Percentiles rank a stretch among this genome's conserved stretches.
These are phyloP conservation scores for Epichloe scottii DNA, from an alignment of 2,329 filamentous ascomycete species.

Conservation along the genomic window DNA sequence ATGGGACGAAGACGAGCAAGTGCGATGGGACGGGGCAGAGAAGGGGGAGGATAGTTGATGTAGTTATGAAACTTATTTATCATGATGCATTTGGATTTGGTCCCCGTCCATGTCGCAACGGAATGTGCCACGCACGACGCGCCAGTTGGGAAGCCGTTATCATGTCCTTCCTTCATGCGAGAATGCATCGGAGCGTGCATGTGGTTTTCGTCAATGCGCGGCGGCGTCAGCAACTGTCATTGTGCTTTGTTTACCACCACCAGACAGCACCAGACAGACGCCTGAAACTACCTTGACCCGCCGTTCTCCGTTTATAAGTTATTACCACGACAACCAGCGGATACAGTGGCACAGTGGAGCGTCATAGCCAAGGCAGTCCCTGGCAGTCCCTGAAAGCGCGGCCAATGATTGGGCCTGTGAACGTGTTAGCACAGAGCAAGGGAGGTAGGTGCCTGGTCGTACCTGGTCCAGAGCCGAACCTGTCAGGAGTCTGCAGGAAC, in stretches of 20 bases:
- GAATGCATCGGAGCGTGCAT: not conserved
- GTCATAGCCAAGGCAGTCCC: not conserved
- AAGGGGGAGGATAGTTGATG: not conserved
- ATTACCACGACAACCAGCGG: slow-evolving; percentile 13
- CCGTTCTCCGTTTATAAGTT: slow-evolving; percentile 8
- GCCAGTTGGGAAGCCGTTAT: not conserved
- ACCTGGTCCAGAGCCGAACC: not conserved
- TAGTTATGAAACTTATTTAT: too few species aligned
- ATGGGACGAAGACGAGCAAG: not conserved
- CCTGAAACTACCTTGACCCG: not conserved
- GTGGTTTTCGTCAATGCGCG: not conserved
- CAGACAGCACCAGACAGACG: not conserved
- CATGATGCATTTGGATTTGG: not conserved
- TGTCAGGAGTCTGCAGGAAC: slow-evolving; percentile 3
- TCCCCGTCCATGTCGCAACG: not conserved
- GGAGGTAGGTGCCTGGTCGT: not conserved
- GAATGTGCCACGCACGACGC: not conserved
- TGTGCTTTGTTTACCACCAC: too few species aligned
- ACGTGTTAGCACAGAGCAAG: not conserved
- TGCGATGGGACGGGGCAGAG: not conserved
- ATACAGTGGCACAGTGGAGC: not conserved
- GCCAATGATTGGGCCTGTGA: too few species aligned
- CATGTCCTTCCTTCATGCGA: too few species aligned
- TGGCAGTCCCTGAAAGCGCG: not conserved
- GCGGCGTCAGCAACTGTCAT: too few species aligned